Conservation (phyloP, 768 basidiomycete genomes). For the Mycena galopus region DNA sequence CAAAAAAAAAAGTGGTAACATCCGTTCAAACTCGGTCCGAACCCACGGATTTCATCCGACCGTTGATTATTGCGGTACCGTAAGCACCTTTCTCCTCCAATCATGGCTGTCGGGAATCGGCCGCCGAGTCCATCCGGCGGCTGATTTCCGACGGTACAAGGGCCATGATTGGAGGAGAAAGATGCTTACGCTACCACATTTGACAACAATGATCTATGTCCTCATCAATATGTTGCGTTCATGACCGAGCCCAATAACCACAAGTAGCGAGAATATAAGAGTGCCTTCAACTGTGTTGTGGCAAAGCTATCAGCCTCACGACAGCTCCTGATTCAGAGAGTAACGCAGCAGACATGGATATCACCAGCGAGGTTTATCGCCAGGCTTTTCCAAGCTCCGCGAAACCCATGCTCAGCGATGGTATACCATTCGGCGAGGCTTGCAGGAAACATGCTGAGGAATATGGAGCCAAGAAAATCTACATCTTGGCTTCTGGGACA, state of each 20-base stretch:
- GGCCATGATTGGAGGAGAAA: conserved; percentile 1
- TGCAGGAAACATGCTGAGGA: conserved; percentile 7
- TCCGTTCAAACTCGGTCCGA: too few species aligned
- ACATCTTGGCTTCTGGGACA: conserved; percentile 9
- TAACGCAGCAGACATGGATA: neutral
- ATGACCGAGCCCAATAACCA: conserved; percentile 6
- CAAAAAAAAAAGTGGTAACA: too few species aligned
- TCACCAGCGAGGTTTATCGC: neutral
- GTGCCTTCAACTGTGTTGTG: conserved; percentile 4
- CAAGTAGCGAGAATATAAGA: conserved; percentile 1
- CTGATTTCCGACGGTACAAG: conserved; percentile 1
- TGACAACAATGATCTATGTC: conserved; percentile 5
- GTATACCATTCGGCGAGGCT: conserved; percentile 1
- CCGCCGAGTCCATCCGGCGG: neutral
- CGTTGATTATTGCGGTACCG: too few species aligned
- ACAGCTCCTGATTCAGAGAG: conserved; percentile 3
- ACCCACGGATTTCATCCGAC: too few species aligned
- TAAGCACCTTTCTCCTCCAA: too few species aligned
- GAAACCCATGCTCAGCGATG: conserved; percentile 8
- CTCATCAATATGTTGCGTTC: neutral
- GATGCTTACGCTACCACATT: neutral
- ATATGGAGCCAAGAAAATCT: conserved; percentile 8
- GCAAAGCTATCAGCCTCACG: conserved; percentile 4
- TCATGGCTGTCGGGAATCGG: neutral
- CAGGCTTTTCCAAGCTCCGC: neutral